Percentiles rank a stretch among this genome's conserved stretches.
Conservation (phyloP, 805 yeast species). For the Yarrowia sp. region DNA sequence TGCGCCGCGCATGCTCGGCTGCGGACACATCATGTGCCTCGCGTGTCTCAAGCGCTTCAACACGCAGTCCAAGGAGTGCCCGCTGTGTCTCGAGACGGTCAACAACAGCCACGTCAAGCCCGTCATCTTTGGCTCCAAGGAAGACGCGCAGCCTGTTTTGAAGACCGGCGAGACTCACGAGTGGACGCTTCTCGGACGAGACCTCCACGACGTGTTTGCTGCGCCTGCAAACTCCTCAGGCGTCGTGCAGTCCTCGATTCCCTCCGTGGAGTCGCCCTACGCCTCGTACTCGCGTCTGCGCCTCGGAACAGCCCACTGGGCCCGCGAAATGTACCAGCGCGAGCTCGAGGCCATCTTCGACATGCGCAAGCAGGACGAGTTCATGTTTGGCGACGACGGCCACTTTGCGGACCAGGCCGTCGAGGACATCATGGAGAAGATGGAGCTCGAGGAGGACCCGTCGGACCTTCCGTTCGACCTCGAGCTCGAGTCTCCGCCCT, state of each 20-base stretch:
- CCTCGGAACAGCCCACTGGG: constrained; percentile 58
- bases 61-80: constrained; percentile 66
- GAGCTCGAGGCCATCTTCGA: constrained; percentile 57
- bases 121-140: constrained; percentile 53
- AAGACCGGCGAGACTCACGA: constrained; percentile 53
- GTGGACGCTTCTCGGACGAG: constrained; percentile 63
- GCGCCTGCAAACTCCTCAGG: constrained; percentile 29
- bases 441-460: constrained; percentile 12
- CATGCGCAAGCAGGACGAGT: constrained; percentile 55
- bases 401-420: constrained; percentile 55
- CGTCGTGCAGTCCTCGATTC: constrained; percentile 13
- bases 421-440: constrained; percentile 48
- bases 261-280: constrained; percentile 14
- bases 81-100: constrained; percentile 66
- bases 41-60: constrained; percentile 75
- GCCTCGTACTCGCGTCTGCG: constrained; percentile 60
- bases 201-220: constrained; percentile 32
- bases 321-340: constrained; percentile 51
- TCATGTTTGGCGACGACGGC: constrained; percentile 59
- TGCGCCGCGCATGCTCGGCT: constrained; percentile 91
- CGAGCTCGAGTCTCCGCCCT: constrained; percentile 63
- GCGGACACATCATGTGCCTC: constrained; percentile 90
- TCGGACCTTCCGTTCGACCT: constrained; percentile 30
- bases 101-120: constrained; percentile 61
- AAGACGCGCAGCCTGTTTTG: constrained; percentile 54